Evolutionary conservation across 306 rosid genomes (phyloP).

Genomic region (Acacia confusa): DNA sequence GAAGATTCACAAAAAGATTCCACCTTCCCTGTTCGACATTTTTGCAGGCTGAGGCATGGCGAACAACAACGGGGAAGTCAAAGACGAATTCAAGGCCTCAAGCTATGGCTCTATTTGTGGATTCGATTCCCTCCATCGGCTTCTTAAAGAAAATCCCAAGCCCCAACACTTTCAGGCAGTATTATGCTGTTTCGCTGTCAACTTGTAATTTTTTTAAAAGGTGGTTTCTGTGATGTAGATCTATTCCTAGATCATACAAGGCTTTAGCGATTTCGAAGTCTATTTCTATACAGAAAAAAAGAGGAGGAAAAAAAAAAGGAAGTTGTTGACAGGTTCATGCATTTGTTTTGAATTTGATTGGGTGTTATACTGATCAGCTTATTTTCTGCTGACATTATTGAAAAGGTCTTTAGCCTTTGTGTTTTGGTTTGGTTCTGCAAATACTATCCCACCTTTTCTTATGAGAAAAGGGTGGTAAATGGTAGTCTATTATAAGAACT

Average conservation of each 20-base stretch:
- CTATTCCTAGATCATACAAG: neutral
- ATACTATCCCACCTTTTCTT: neutral
- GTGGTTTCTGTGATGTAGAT: neutral
- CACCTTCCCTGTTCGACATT: neutral
- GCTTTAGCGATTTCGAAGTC: neutral
- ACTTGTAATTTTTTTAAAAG: neutral
- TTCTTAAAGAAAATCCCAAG: slow-evolving; percentile 71
- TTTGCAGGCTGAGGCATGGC: slow-evolving; percentile 21
- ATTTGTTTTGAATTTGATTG: neutral
- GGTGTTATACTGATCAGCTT: neutral
- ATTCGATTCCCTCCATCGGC: slow-evolving; percentile 72
- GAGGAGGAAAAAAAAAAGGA: neutral
- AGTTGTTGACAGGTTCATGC: neutral
- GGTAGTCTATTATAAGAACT: neutral
- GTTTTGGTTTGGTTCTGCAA: neutral
- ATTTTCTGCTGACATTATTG: neutral
- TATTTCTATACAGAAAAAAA: neutral
- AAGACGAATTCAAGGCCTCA: slow-evolving; percentile 31
- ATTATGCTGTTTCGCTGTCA: neutral
- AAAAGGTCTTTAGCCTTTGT: neutral
- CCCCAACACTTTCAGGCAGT: slow-evolving; percentile 65
- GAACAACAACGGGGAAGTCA: slow-evolving; percentile 27
- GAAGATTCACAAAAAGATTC: neutral
- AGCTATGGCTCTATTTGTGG: slow-evolving; percentile 62
- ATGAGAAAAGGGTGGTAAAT: neutral